Evolutionary conservation across 2,329 filamentous ascomycete species (phyloP).

Genomic region (Colletotrichum falcatum): DNA sequence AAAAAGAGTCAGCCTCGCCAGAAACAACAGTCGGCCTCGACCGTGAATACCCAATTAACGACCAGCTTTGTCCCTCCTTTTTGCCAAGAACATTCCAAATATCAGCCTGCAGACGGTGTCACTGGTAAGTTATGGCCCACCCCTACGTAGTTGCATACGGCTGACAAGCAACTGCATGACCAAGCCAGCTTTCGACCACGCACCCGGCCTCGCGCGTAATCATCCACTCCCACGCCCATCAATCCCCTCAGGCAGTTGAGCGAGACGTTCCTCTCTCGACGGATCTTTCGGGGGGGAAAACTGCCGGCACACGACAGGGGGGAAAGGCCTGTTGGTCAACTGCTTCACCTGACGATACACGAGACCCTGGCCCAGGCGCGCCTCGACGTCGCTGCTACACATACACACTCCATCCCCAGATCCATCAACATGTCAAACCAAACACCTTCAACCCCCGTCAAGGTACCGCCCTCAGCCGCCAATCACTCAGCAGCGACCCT

Average conservation of each 20-base stretch:
- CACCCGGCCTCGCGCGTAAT: not conserved
- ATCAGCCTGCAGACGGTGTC: not conserved
- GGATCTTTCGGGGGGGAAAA: not conserved
- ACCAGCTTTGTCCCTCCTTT: no score
- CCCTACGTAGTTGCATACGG: not conserved
- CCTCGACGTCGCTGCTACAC: constrained; percentile 2
- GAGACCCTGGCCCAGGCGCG: not conserved
- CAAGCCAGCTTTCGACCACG: not conserved
- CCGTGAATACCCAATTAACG: constrained; percentile 27
- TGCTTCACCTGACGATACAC: not conserved
- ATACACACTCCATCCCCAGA: constrained; percentile 9
- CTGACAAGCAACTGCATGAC: constrained; percentile 16
- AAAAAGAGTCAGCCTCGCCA: constrained; percentile 38
- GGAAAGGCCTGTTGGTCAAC: not conserved
- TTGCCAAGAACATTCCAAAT: not conserved
- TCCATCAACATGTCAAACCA: constrained; percentile 56
- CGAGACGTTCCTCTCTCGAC: not conserved
- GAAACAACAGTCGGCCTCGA: constrained; percentile 15
- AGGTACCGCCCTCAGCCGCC: constrained; percentile 69
- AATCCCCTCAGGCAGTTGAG: not conserved
- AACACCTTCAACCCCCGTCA: constrained; percentile 66
- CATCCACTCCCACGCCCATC: not conserved
- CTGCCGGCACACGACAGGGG: not conserved
- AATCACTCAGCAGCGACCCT: constrained; percentile 71
- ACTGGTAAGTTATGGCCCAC: not conserved